phyloP scores from a whole-genome alignment of 2,329 filamentous ascomycete species.

The Parastagonospora nodorum region DNA sequence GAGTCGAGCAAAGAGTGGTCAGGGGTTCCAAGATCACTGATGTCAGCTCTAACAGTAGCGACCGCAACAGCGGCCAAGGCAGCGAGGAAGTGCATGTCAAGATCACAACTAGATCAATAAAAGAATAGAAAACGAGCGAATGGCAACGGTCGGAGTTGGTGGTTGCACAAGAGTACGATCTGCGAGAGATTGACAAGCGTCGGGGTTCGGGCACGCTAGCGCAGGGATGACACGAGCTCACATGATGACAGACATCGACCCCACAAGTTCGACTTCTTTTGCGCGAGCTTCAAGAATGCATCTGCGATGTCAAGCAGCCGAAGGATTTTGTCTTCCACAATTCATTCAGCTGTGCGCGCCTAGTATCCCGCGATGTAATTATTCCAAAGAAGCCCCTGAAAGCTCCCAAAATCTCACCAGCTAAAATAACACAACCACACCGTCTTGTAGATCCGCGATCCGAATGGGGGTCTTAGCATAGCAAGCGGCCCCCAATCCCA shows the following conservation, averaged over 20 bases:
- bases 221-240: constrained; percentile 12
- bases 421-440: too few species aligned
- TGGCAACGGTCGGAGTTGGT: constrained; percentile 1
- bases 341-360: too few species aligned
- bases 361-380: too few species aligned
- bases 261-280: neutral
- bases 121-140: constrained; percentile 4
- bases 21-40: constrained; percentile 1
- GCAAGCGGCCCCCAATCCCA: too few species aligned
- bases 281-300: neutral
- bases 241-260: neutral
- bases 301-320: neutral
- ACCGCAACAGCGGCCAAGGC: constrained; percentile 10
- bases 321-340: too few species aligned
- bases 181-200: neutral
- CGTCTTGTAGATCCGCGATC: too few species aligned
- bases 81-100: constrained; percentile 20
- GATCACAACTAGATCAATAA: neutral
- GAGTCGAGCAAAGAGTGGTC: neutral
- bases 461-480: too few species aligned
- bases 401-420: too few species aligned
- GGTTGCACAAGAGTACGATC: neutral
- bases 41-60: constrained; percentile 5
- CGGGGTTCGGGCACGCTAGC: constrained; percentile 17
- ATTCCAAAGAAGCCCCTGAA: too few species aligned